phyloP scores from a whole-genome alignment of 2,329 filamentous ascomycete genomes.

The Apiospora aurea region DNA sequence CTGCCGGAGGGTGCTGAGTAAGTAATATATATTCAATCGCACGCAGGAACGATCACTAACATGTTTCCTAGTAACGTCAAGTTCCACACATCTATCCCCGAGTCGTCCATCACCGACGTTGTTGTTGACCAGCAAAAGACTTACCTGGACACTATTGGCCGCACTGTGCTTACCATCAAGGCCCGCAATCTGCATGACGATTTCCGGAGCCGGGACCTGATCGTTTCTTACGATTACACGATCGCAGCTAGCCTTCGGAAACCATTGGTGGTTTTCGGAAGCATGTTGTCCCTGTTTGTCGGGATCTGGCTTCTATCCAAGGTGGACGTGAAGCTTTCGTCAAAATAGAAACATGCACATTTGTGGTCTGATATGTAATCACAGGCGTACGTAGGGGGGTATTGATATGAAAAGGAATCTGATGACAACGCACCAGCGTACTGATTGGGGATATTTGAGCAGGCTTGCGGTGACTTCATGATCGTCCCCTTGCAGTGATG shows the following conservation, averaged over 20 bases:
- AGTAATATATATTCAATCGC: constrained; percentile 44
- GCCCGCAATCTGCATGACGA: constrained; percentile 92
- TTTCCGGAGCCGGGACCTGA: constrained; percentile 79
- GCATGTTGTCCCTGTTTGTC: constrained; percentile 76
- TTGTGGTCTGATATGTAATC: neutral
- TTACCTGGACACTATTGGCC: constrained; percentile 92
- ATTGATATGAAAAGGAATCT: constrained; percentile 1
- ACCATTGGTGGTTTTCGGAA: constrained; percentile 80
- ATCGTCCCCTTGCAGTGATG: neutral
- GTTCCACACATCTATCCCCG: constrained; percentile 76
- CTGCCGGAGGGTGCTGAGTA: constrained; percentile 90
- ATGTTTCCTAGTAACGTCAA: constrained; percentile 74
- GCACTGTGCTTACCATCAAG: constrained; percentile 81
- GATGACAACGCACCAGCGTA: neutral
- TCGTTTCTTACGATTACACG: constrained; percentile 89
- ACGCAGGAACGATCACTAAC: constrained; percentile 44
- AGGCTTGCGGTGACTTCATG: neutral
- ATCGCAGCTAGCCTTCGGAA: constrained; percentile 80
- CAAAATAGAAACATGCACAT: neutral
- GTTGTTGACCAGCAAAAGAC: constrained; percentile 75
- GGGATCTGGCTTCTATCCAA: constrained; percentile 77
- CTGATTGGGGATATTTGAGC: neutral
- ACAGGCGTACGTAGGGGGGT: neutral
- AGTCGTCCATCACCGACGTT: constrained; percentile 64
- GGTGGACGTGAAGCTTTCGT: constrained; percentile 80